Percentiles rank a stretch among this genome's conserved stretches.
These are phyloP conservation scores for Lasiodiplodia gonubiensis DNA, from an alignment of 2,329 filamentous ascomycete genomes.

Conservation along the genomic window DNA sequence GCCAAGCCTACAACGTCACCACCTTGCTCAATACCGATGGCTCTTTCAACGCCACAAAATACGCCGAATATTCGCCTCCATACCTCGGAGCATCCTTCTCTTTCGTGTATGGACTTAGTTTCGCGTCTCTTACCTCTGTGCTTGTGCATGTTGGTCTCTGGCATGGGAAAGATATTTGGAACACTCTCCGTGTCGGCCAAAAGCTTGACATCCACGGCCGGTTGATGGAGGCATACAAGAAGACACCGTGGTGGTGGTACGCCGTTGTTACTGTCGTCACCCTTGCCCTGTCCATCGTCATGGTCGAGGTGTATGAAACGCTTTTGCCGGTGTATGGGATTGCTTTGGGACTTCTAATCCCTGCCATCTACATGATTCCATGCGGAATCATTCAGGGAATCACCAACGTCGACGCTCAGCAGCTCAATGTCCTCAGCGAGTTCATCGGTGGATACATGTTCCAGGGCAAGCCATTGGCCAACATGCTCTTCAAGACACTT, in stretches of 20 bases:
- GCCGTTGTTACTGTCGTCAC: conserved; percentile 62
- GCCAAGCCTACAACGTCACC: conserved; percentile 65
- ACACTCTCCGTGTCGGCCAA: conserved; percentile 18
- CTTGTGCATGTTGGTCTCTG: conserved; percentile 45
- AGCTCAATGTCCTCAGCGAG: conserved; percentile 63
- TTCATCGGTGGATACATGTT: conserved; percentile 73
- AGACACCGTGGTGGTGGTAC: conserved; percentile 47
- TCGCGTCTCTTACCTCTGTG: conserved; percentile 40
- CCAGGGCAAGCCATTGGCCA: conserved; percentile 70
- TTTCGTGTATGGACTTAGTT: conserved; percentile 46
- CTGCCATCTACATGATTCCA: conserved; percentile 23
- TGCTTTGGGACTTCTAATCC: conserved; percentile 20
- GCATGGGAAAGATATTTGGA: conserved; percentile 43
- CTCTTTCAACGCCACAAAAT: conserved; percentile 43
- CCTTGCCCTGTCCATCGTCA: conserved; percentile 33
- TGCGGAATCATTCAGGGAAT: conserved; percentile 29
- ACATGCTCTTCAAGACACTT: conserved; percentile 58
- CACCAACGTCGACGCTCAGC: conserved; percentile 29
- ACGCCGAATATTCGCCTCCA: conserved; percentile 48
- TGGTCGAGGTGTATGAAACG: conserved; percentile 24
- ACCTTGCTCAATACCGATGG: conserved; percentile 39
- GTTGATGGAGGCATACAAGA: conserved; percentile 41
- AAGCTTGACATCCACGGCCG: conserved; percentile 42
- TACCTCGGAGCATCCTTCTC: conserved; percentile 47
- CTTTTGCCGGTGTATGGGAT: conserved; percentile 26